Conservation (phyloP, 768 basidiomycete species). For the Sarcodon aspratus region DNA sequence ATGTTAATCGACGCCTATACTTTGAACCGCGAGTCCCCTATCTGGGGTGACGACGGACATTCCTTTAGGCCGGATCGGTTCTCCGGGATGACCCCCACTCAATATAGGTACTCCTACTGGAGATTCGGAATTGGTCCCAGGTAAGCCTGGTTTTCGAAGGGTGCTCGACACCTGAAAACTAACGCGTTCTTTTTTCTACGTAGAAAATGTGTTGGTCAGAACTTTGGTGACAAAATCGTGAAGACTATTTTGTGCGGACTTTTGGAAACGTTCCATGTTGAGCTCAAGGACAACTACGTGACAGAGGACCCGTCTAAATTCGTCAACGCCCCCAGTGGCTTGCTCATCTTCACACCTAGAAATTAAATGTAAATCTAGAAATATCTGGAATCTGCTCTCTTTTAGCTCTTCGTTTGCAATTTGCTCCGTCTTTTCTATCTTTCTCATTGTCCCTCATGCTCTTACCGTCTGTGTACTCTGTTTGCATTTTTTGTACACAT, state of each 20-base stretch:
- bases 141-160: too few species aligned
- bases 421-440: too few species aligned
- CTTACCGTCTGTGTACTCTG: too few species aligned
- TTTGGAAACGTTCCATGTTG: neutral
- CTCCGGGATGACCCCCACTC: neutral
- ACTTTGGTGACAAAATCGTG: constrained; percentile 1
- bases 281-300: neutral
- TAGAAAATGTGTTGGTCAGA: constrained; percentile 1
- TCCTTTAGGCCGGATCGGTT: constrained; percentile 1
- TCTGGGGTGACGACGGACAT: constrained; percentile 1
- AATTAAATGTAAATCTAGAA: neutral
- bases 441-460: too few species aligned
- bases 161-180: too few species aligned
- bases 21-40: neutral
- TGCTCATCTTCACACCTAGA: neutral
- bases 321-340: neutral
- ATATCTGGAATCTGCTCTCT: neutral
- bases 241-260: neutral
- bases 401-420: too few species aligned
- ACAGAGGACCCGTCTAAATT: neutral
- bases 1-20: constrained; percentile 1
- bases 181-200: too few species aligned
- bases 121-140: constrained; percentile 1
- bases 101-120: constrained; percentile 2
- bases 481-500: too few species aligned